A percentile compares a stretch with the other conserved stretches of the same genome.
Evolutionary conservation across 1,284 basidiomycete genomes (phyloP).

Genomic region (Stereum hirsutum): DNA sequence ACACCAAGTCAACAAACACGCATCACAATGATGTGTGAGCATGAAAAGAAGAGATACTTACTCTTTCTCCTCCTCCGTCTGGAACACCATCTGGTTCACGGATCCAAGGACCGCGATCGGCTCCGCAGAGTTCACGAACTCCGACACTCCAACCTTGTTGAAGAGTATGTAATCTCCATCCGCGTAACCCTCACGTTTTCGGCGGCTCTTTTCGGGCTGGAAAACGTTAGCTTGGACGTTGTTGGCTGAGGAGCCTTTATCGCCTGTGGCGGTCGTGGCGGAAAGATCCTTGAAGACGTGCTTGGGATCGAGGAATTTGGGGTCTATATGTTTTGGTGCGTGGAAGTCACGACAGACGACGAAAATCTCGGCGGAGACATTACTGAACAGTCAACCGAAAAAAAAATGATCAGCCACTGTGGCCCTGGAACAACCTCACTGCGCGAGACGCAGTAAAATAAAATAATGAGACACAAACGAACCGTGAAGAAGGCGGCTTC

Average conservation of each 20-base stretch:
- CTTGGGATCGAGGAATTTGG: constrained; percentile 95
- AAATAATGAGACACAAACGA: constrained; percentile 14
- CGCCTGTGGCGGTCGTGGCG: constrained; percentile 35
- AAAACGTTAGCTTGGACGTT: constrained; percentile 85
- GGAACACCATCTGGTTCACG: constrained; percentile 80
- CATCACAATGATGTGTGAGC: background rate
- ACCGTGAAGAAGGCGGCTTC: constrained; percentile 97
- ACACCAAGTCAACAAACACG: constrained; percentile 6
- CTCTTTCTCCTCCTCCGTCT: constrained; percentile 79
- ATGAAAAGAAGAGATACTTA: constrained; percentile 25
- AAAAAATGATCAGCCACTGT: background rate
- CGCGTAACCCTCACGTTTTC: constrained; percentile 91
- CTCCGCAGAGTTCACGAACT: constrained; percentile 70
- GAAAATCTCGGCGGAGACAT: constrained; percentile 99
- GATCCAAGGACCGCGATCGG: constrained; percentile 79
- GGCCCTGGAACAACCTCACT: background rate
- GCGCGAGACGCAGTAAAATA: constrained; percentile 1
- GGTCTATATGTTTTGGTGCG: constrained; percentile 93
- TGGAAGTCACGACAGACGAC: constrained; percentile 96
- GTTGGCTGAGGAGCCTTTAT: constrained; percentile 43
- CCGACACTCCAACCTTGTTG: constrained; percentile 63
- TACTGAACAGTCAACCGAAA: constrained; percentile 39
- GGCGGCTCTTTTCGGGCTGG: constrained; percentile 93
- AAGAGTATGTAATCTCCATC: constrained; percentile 93
- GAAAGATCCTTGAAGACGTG: constrained; percentile 95